Evolutionary conservation across 352 stramenopile species (phyloP).

Genomic region (Globisporangium paddicum): DNA sequence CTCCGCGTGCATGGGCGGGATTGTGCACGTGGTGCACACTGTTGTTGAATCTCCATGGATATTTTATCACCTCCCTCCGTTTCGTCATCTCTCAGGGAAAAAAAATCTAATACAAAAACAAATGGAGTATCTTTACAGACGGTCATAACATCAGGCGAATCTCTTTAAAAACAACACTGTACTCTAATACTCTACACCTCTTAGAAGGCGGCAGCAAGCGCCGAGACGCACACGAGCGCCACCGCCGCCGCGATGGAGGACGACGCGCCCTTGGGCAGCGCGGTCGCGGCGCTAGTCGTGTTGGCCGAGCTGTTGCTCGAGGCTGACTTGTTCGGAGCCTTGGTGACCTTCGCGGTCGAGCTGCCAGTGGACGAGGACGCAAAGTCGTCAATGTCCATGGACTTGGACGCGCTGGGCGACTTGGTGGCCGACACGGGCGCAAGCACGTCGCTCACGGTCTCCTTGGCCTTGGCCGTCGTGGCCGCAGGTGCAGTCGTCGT

Average conservation of each 20-base stretch:
- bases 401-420: not conserved
- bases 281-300: not conserved
- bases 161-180: too few species aligned
- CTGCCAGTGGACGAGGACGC: not conserved
- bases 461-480: not conserved
- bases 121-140: not conserved
- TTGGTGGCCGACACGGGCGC: constrained; percentile 1
- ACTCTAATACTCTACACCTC: not conserved
- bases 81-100: not conserved
- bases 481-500: constrained; percentile 22
- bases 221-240: constrained; percentile 4
- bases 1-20: too few species aligned
- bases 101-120: not conserved
- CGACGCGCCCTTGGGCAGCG: not conserved
- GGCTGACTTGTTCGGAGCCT: not conserved
- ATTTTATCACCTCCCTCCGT: not conserved
- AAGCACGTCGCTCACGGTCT: not conserved
- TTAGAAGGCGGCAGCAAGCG: constrained; percentile 9
- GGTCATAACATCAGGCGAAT: not conserved
- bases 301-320: not conserved
- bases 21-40: too few species aligned
- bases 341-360: not conserved
- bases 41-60: too few species aligned
- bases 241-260: not conserved
- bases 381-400: constrained; percentile 3